Percentiles rank a stretch among this genome's conserved stretches.
These are phyloP conservation scores for Geranium rotundifolium DNA, from an alignment of 345 rosid species.

Conservation along the genomic window DNA sequence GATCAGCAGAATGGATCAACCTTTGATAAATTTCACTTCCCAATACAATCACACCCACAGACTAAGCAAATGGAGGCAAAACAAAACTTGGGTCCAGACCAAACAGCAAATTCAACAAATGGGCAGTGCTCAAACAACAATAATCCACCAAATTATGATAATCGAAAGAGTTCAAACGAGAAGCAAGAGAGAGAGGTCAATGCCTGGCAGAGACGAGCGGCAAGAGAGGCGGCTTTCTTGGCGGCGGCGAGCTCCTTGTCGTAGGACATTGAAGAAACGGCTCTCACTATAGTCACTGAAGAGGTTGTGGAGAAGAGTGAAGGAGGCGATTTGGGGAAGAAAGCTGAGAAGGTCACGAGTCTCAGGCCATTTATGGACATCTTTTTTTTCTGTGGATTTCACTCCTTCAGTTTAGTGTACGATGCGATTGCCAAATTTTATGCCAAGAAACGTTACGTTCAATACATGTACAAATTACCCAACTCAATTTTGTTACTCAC, in stretches of 20 bases:
- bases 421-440: not conserved
- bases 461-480: too few relatives aligned
- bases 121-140: conserved; percentile 10
- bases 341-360: not conserved
- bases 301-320: conserved; percentile 4
- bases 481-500: too few relatives aligned
- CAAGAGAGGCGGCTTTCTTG: conserved; percentile 79
- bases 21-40: not conserved
- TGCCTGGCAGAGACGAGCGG: conserved; percentile 91
- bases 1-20: too few relatives aligned
- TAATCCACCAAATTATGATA: not conserved
- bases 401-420: not conserved
- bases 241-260: conserved; percentile 81
- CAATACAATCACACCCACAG: not conserved
- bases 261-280: conserved; percentile 49
- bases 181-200: not conserved
- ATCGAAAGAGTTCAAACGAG: not conserved
- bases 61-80: not conserved
- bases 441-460: not conserved
- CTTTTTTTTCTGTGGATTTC: too few relatives aligned
- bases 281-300: conserved; percentile 3
- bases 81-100: not conserved
- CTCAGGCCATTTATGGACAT: not conserved
- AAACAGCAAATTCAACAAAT: not conserved
- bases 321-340: not conserved